Base-by-base conservation (phyloP, 2,329 filamentous ascomycete species). In the Pseudogymnoascus verrucosus region DNA sequence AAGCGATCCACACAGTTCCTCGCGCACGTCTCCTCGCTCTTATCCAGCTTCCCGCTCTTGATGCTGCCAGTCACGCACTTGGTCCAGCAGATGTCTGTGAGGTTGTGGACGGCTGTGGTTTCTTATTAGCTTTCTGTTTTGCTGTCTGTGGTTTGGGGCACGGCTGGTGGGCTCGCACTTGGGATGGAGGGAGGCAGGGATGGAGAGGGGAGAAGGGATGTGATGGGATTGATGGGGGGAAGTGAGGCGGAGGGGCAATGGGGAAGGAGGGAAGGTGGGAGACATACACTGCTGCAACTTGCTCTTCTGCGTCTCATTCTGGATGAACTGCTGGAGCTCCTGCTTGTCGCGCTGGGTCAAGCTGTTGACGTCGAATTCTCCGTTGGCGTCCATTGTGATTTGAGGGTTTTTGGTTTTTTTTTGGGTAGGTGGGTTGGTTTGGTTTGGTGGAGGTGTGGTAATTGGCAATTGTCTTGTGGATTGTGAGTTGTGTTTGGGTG, bases 1-100 rank as follows among this genome's bases (percentile, higher is more conserved):
- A 96, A 98, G 64, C 95, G 84, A 72, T 96, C 90, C 64, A 98
- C 92, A 73, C 95, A 99, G 80, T 96, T 97, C 75, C 87, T 82
- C 75, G 96, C 84, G 76, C 95, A 99, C 7, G 81, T 78, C 79
- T 95, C 88, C 79, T 99, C 95, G 66, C 77, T 80, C 71, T 82
- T 84, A 69, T 96, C 91, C 69, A 99, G 80, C 71, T 86, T 84
- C 28, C 86, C 84, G 66, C 82, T 84, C 69, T 87, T 87, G 74
- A 97, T 88, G 64, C 81, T 82, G 62, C 86, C 81, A 7, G 89
- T 89, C 66, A 97, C 82, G 81, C 95, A 99, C 80, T 97, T 98
- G 74, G 88, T 91, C 87, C 93, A 99, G 84, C 95, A 99, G 65
- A 89, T 84, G 71, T 95, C 89, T 47, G 85, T 86, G 37, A 89